A percentile compares a stretch with the other conserved stretches of the same genome.
phyloP scores from a whole-genome alignment of 2,329 filamentous ascomycete genomes.

The Aspergillus tubingensis region DNA sequence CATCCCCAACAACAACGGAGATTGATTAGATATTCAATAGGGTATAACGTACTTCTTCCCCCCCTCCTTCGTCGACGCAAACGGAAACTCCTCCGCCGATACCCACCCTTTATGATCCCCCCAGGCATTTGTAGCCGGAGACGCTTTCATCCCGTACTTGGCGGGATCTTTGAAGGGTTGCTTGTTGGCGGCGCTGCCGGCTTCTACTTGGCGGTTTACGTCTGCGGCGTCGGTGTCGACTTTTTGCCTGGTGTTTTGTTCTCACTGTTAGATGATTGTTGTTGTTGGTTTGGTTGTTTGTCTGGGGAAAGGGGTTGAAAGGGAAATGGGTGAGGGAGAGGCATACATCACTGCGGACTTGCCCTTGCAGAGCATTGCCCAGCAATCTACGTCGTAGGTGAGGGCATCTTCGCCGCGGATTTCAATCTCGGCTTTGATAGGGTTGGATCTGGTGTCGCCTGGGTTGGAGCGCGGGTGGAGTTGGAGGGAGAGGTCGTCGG shows the following conservation, averaged over 20 bases:
- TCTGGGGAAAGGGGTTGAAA: neutral
- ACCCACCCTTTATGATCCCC: neutral
- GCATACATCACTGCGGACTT: neutral
- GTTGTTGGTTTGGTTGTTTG: neutral
- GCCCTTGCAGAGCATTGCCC: neutral
- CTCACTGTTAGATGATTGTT: no score
- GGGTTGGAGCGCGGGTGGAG: neutral
- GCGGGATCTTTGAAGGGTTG: neutral
- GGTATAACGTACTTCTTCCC: neutral
- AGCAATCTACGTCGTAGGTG: neutral
- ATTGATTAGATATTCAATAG: no score
- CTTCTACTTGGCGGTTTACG: neutral
- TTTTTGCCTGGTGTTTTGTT: neutral
- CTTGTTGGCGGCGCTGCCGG: neutral
- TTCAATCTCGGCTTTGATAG: neutral
- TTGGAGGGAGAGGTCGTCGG: neutral
- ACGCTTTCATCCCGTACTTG: neutral
- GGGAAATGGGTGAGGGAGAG: neutral
- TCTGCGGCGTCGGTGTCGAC: neutral
- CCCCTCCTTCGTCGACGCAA: neutral
- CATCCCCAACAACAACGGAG: no score
- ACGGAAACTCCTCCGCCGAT: neutral
- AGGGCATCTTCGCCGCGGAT: neutral
- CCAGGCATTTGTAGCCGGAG: neutral
- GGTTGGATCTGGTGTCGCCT: neutral